Conservation (phyloP, 2,329 filamentous ascomycete species). For the Plectosphaerella sp. region DNA sequence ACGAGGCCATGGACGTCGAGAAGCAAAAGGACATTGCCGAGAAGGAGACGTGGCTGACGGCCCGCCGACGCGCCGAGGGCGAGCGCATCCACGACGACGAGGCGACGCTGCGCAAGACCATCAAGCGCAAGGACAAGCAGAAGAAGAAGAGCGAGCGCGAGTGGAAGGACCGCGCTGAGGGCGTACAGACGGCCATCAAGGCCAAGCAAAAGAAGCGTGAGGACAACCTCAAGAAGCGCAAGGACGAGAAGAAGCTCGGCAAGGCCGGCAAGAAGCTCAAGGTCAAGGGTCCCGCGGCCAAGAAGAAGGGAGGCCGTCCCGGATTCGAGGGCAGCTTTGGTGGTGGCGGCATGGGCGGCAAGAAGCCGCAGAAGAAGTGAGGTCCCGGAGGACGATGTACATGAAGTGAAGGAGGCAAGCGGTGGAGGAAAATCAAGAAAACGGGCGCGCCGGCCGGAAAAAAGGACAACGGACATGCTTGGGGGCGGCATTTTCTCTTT, state of each 20-base stretch:
- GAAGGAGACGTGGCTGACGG: conserved; percentile 92
- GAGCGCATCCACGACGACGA: conserved; percentile 88
- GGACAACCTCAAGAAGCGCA: conserved; percentile 69
- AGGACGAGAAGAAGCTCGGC: conserved; percentile 64
- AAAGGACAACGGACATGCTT: neutral
- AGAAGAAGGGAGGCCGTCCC: conserved; percentile 44
- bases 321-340: conserved; percentile 67
- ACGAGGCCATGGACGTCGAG: conserved; percentile 69
- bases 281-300: conserved; percentile 27
- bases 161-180: conserved; percentile 71
- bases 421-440: no score
- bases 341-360: conserved; percentile 50
- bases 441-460: no score
- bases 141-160: conserved; percentile 92
- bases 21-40: conserved; percentile 86
- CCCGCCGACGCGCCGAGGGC: conserved; percentile 82
- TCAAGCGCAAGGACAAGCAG: conserved; percentile 85
- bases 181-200: conserved; percentile 71
- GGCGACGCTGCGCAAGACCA: conserved; percentile 81
- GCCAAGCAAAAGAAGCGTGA: conserved; percentile 79
- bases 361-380: conserved; percentile 30
- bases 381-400: neutral
- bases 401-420: no score
- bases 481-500: neutral
- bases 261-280: conserved; percentile 56